These are phyloP conservation scores for Helichrysum umbraculigerum DNA, from an alignment of 129 eudicot species.

Conservation along the genomic window DNA sequence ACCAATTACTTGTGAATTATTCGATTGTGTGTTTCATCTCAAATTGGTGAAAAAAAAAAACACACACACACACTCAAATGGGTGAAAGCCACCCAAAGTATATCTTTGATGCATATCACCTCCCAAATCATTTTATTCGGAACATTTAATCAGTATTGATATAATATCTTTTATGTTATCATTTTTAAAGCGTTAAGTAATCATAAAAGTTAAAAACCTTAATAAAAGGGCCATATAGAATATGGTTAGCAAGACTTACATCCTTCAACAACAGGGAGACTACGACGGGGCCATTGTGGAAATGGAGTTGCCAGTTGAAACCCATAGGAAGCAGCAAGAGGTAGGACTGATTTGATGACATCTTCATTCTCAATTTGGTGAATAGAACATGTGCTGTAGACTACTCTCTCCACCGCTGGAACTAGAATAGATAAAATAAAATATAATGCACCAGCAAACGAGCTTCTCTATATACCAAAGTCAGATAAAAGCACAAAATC, in stretches of 20 bases:
- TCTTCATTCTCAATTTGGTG: constrained; percentile 95
- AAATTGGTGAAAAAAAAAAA: background rate
- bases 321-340: constrained; percentile 62
- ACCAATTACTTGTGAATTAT: background rate
- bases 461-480: background rate
- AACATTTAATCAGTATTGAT: background rate
- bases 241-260: constrained; percentile 54
- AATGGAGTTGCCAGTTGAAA: constrained; percentile 70
- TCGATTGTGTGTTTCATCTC: background rate
- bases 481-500: constrained; percentile 1
- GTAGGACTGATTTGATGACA: constrained; percentile 68
- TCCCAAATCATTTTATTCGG: background rate
- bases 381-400: constrained; percentile 93
- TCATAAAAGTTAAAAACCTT: background rate
- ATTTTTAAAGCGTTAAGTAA: background rate
- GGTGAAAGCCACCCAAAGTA: background rate
- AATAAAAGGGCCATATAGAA: background rate
- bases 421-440: constrained; percentile 37
- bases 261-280: constrained; percentile 83
- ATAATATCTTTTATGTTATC: background rate
- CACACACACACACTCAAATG: background rate
- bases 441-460: background rate
- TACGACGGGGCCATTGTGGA: constrained; percentile 90
- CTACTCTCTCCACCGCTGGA: constrained; percentile 85
- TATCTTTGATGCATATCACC: background rate